Evolutionary conservation across 164 flowering plant genomes (phyloP).

Genomic region (Kalanchoe fedtschenkoi): DNA sequence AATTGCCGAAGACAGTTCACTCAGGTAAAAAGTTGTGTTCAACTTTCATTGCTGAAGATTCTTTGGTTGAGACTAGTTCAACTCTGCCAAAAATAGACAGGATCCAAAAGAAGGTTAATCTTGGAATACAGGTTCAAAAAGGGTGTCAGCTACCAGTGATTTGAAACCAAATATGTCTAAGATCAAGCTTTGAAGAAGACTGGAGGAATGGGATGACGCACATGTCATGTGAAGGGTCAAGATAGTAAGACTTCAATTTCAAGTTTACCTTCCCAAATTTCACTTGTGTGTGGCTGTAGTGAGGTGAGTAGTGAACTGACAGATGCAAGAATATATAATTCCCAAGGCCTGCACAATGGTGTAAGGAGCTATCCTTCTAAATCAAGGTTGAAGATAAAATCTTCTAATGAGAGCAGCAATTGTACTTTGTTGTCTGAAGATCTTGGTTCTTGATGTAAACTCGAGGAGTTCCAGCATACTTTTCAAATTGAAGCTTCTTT

Average conservation of each 20-base stretch:
- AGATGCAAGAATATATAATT: conserved; percentile 13
- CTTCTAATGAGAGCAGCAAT: conserved; percentile 14
- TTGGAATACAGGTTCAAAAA: conserved; percentile 25
- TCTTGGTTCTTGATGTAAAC: conserved; percentile 27
- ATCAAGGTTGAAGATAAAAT: conserved; percentile 42
- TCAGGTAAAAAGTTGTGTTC: conserved; percentile 17
- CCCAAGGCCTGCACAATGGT: conserved; percentile 14
- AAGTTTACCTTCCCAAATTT: not conserved
- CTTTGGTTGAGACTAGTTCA: conserved; percentile 16
- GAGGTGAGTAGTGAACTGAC: conserved; percentile 10
- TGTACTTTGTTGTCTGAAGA: conserved; percentile 34
- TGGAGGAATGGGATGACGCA: conserved; percentile 16
- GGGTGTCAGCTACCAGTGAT: conserved; percentile 27
- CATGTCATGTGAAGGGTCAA: conserved; percentile 12
- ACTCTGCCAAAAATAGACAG: conserved; percentile 27
- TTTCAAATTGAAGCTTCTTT: conserved; percentile 47
- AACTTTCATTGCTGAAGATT: conserved; percentile 18
- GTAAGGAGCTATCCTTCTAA: conserved; percentile 14
- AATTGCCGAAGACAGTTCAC: conserved; percentile 14
- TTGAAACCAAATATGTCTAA: conserved; percentile 22
- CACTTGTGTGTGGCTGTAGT: conserved; percentile 12
- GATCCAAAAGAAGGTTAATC: conserved; percentile 24
- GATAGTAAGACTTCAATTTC: conserved; percentile 3
- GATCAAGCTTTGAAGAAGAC: conserved; percentile 18
- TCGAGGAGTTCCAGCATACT: conserved; percentile 53